Base-by-base conservation (phyloP, 768 basidiomycete species). In the Tricholomella constricta region DNA sequence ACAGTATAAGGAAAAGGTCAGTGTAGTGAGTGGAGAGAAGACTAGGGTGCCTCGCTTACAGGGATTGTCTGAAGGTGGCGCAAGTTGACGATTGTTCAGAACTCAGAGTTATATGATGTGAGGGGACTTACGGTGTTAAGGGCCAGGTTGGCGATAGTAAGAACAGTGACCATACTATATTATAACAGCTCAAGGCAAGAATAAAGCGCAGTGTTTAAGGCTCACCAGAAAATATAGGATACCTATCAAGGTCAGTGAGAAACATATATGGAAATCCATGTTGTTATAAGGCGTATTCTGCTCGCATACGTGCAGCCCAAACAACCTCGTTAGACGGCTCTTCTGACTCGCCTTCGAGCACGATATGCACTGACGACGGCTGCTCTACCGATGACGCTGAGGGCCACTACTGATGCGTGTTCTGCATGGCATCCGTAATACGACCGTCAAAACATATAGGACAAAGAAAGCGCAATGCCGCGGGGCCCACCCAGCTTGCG, bases 331-430 rank as follows among this genome's bases (percentile, higher is more conserved):
- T 48, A 2, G 42, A 35, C 14, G 10, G 23, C 43, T 29, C 26
- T 43, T 55, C 34, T 51, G 48, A 8, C 47, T 46, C 31, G 46
- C 50, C 9, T 27, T n/a, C n/a, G n/a, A 29, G 32, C 40, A 27
- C 40, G 6, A 19, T 29, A 55, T 62, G 42, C 37, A 68, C 70
- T 43, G 40, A 71, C 57, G 12, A 71, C 56, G 9, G 64, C 66
- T 1, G 63, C 58, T 12, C 70, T 47, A 8, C 69, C 70, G 14
- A 67, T 23, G 6, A 71, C 65, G 44, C 70, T 70, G 29, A 70
- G 48, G 7, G 63, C n/a, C 64, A 23, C 63, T 59, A 31, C 64
- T 61, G 29, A 70, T 52, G 27, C 58, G 47, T 69, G 69, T 52
- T 62, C 64, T 8, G 59, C 45, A 34, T 65, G 51, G 45, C 69